Evolutionary conservation across 2,329 filamentous ascomycete genomes (phyloP).

Genomic region (Colletotrichum gigasporum): DNA sequence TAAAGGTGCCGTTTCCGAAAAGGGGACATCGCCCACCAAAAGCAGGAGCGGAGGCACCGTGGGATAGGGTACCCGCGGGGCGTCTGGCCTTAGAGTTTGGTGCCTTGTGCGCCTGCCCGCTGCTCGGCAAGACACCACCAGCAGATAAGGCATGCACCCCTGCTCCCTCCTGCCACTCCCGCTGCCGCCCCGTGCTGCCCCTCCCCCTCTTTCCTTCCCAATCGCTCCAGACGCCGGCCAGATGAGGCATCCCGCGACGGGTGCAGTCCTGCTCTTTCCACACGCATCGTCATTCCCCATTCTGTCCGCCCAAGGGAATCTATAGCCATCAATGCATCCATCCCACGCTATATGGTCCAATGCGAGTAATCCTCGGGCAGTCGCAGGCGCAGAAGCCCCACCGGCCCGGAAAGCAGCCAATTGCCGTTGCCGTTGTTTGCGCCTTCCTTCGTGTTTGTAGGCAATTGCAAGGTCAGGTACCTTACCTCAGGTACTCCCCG

Average conservation of each 20-base stretch:
- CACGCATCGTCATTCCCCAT: conserved; percentile 8
- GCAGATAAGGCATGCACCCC: conserved; percentile 4
- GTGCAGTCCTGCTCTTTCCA: background rate
- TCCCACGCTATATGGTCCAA: no score
- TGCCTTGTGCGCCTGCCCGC: no score
- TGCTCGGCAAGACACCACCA: no score
- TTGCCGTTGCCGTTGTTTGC: background rate
- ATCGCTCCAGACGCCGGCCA: background rate
- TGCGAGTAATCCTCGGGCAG: conserved; percentile 19
- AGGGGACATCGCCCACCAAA: no score
- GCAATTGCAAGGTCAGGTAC: background rate
- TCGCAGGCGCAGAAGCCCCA: conserved; percentile 15
- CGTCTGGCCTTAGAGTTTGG: no score
- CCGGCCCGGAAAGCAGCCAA: background rate
- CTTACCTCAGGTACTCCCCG: no score
- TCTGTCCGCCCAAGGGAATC: background rate
- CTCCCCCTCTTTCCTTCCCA: background rate
- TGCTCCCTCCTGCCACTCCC: no score
- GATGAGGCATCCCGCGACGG: background rate
- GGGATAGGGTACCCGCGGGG: no score
- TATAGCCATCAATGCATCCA: conserved; percentile 8
- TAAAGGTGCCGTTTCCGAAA: no score
- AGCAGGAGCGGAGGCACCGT: no score
- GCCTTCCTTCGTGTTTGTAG: background rate
- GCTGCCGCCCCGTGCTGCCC: no score